Conservation (phyloP, 352 stramenopile species). For the Blastocystis sp. region DNA sequence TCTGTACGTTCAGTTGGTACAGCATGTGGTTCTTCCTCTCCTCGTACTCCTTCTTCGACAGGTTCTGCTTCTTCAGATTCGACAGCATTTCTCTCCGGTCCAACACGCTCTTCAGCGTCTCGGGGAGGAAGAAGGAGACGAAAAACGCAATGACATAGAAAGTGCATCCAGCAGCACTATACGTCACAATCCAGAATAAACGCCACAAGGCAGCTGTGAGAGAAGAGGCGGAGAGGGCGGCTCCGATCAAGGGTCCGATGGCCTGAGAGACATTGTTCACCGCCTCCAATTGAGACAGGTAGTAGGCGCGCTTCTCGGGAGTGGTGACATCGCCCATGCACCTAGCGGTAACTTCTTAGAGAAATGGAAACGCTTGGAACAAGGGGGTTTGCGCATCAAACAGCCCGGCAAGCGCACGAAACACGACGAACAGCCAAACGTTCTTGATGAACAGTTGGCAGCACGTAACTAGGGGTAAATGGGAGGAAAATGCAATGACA, state of each 20-base stretch:
- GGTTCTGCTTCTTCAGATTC: slow-evolving; percentile 46
- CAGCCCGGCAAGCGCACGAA: slow-evolving; percentile 33
- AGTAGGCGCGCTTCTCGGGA: slow-evolving; percentile 7
- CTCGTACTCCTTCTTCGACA: slow-evolving; percentile 19
- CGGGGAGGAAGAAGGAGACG: neutral
- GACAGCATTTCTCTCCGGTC: slow-evolving; percentile 3
- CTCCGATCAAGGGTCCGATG: slow-evolving; percentile 32
- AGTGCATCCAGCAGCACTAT: neutral
- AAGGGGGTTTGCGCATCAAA: slow-evolving; percentile 46
- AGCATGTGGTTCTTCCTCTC: slow-evolving; percentile 34
- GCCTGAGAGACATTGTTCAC: slow-evolving; percentile 53
- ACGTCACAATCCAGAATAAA: neutral
- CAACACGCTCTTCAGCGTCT: slow-evolving; percentile 1
- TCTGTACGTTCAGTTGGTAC: slow-evolving; percentile 33
- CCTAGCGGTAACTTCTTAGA: neutral
- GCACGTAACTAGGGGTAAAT: slow-evolving; percentile 28
- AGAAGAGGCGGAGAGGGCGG: neutral
- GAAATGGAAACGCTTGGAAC: slow-evolving; percentile 29
- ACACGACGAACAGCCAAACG: slow-evolving; percentile 20
- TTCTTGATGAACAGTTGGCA: slow-evolving; percentile 37
- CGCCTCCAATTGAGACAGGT: slow-evolving; percentile 51
- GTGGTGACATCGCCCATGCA: slow-evolving; percentile 44
- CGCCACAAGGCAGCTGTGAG: slow-evolving; percentile 5
- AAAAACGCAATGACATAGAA: slow-evolving; percentile 37
- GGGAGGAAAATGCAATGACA: neutral